Percentiles rank a stretch among this genome's conserved stretches.
Evolutionary conservation across 352 stramenopile species (phyloP).

Genomic region (Phytophthora parvispora): DNA sequence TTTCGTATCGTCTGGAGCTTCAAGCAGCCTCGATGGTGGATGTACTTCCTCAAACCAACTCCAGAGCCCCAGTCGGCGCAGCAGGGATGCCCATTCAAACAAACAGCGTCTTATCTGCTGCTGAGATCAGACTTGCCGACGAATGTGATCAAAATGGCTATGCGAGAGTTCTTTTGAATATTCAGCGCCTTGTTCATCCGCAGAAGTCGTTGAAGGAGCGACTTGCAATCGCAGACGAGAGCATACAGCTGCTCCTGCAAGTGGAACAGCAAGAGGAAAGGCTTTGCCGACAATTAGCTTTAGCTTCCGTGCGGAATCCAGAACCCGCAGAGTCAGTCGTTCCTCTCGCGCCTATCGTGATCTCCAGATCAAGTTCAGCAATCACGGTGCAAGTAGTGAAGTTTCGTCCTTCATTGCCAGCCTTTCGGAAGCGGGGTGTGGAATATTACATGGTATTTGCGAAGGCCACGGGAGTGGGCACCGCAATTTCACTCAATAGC

Average conservation of each 20-base stretch:
- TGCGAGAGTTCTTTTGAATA: slow-evolving; percentile 47
- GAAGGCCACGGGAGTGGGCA: slow-evolving; percentile 75
- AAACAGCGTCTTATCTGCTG: slow-evolving; percentile 10
- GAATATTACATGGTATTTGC: slow-evolving; percentile 86
- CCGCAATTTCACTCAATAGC: slow-evolving; percentile 84
- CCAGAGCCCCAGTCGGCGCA: not conserved
- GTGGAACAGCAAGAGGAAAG: slow-evolving; percentile 55
- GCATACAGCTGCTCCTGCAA: slow-evolving; percentile 52
- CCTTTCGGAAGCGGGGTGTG: slow-evolving; percentile 41
- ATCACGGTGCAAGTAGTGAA: slow-evolving; percentile 60
- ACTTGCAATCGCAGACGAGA: slow-evolving; percentile 37
- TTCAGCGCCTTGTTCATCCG: slow-evolving; percentile 46
- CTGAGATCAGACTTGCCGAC: slow-evolving; percentile 44
- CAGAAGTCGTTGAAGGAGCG: slow-evolving; percentile 25
- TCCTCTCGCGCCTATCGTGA: slow-evolving; percentile 56
- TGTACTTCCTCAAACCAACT: slow-evolving; percentile 20
- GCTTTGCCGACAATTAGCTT: slow-evolving; percentile 27
- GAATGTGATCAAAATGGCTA: slow-evolving; percentile 72
- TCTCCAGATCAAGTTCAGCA: slow-evolving; percentile 60
- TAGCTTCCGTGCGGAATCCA: not conserved
- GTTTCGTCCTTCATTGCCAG: slow-evolving; percentile 39
- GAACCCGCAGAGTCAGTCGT: slow-evolving; percentile 6
- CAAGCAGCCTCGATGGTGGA: slow-evolving; percentile 51
- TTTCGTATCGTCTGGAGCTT: slow-evolving; percentile 69
- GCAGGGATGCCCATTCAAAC: not conserved